Conservation (phyloP, 2,329 filamentous ascomycete genomes). For the Aureobasidium namibiae region DNA sequence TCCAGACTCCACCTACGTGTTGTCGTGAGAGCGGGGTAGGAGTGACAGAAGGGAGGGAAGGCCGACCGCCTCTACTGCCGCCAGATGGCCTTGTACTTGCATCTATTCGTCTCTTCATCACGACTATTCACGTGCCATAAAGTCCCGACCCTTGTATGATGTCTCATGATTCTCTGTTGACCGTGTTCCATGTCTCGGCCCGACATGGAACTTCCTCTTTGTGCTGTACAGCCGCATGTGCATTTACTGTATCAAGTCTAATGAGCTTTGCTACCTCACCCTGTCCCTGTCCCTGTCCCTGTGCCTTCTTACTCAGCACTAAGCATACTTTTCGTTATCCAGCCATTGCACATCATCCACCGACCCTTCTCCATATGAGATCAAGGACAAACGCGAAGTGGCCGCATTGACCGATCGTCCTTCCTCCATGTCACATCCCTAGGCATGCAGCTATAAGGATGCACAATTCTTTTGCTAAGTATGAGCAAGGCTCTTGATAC, state of each 20-base stretch:
- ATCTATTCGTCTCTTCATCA: neutral
- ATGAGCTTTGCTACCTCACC: neutral
- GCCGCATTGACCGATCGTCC: too few species aligned
- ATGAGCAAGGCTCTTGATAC: too few species aligned
- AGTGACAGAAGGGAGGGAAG: too few species aligned
- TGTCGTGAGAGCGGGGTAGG: too few species aligned
- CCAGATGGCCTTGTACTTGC: neutral
- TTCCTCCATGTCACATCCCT: too few species aligned
- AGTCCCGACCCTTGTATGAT: neutral
- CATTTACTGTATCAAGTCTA: neutral
- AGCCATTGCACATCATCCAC: conserved; percentile 58
- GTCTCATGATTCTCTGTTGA: neutral
- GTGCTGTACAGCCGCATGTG: neutral
- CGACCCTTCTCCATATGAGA: conserved; percentile 48
- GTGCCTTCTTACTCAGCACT: conserved; percentile 54
- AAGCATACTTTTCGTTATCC: conserved; percentile 68
- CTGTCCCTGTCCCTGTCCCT: neutral
- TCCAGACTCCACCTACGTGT: too few species aligned
- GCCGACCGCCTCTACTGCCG: neutral
- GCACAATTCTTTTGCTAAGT: too few species aligned
- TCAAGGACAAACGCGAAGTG: too few species aligned
- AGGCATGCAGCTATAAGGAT: too few species aligned
- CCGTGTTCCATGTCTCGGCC: neutral
- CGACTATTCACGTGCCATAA: neutral
- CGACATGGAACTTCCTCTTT: neutral